phyloP scores from a whole-genome alignment of 2,329 filamentous ascomycete genomes.

The Ophiostoma novo-ulmi region DNA sequence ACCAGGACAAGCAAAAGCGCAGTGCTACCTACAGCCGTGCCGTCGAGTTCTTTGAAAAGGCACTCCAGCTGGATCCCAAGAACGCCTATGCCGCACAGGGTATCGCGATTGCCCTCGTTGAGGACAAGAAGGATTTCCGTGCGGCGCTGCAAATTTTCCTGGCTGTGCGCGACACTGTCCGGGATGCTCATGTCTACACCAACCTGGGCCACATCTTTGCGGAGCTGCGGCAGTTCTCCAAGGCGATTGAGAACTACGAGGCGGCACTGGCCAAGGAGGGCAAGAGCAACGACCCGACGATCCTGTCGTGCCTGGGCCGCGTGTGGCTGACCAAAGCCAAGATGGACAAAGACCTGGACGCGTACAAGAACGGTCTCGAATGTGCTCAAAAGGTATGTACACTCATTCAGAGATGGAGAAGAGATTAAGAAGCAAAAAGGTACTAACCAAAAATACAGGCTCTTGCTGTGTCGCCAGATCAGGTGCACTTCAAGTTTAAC shows the following conservation, averaged over 20 bases:
- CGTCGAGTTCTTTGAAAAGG: conserved; percentile 98
- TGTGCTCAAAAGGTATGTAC: conserved; percentile 51
- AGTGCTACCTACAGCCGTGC: conserved; percentile 82
- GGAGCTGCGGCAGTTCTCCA: conserved; percentile 82
- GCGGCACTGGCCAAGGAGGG: conserved; percentile 73
- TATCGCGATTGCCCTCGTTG: conserved; percentile 85
- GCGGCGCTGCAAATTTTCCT: conserved; percentile 81
- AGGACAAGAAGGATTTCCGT: conserved; percentile 87
- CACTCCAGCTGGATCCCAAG: conserved; percentile 84
- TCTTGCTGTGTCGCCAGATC: conserved; percentile 70
- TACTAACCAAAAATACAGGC: conserved; percentile 39
- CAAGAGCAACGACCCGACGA: conserved; percentile 65
- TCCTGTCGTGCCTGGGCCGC: conserved; percentile 79
- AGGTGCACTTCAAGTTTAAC: conserved; percentile 93
- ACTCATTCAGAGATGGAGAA: no score
- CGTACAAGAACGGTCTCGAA: conserved; percentile 53
- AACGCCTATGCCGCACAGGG: conserved; percentile 97
- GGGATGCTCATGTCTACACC: conserved; percentile 80
- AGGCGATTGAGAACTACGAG: conserved; percentile 94
- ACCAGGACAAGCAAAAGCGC: conserved; percentile 85
- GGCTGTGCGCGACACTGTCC: conserved; percentile 84
- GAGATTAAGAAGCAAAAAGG: no score
- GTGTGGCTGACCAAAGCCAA: conserved; percentile 81
- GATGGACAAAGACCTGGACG: conserved; percentile 52
- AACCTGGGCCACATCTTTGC: conserved; percentile 92